These are phyloP conservation scores for Prinsepia uniflora DNA, from an alignment of 306 rosid genomes.

Conservation along the genomic window DNA sequence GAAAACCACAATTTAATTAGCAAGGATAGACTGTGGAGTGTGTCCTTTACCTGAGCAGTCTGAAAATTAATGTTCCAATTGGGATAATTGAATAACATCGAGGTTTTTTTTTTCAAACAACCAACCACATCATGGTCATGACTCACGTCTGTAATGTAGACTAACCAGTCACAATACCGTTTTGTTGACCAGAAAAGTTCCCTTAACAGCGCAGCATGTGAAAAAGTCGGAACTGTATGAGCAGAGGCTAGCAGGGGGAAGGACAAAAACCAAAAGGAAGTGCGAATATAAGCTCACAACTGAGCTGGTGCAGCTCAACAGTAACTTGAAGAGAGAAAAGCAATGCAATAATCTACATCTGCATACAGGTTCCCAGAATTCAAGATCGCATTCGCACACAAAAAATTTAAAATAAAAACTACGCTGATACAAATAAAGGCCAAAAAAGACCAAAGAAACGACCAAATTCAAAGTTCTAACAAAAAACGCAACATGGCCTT, in stretches of 20 bases:
- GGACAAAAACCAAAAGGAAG: constrained; percentile 8
- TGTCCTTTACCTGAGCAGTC: background rate
- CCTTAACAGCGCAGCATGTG: constrained; percentile 70
- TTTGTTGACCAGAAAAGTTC: constrained; percentile 60
- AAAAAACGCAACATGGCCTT: too few species aligned
- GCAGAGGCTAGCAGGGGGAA: constrained; percentile 50
- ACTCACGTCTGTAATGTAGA: background rate
- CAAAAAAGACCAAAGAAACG: too few species aligned
- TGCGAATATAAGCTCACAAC: background rate
- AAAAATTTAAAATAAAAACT: too few species aligned
- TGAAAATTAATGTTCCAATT: background rate
- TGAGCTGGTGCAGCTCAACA: background rate
- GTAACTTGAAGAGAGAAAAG: constrained; percentile 15
- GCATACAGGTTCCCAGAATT: constrained; percentile 58
- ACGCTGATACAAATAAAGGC: too few species aligned
- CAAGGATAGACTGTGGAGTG: background rate
- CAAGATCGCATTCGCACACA: too few species aligned
- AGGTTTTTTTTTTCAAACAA: background rate
- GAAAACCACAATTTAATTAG: constrained; percentile 1
- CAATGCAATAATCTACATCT: constrained; percentile 6
- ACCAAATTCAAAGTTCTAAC: too few species aligned
- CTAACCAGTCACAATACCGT: constrained; percentile 33
- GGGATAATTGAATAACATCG: background rate
- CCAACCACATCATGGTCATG: background rate
- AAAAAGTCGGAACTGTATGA: constrained; percentile 69